Base-by-base conservation (phyloP, 1,284 basidiomycete species). In the Grifola frondosa region DNA sequence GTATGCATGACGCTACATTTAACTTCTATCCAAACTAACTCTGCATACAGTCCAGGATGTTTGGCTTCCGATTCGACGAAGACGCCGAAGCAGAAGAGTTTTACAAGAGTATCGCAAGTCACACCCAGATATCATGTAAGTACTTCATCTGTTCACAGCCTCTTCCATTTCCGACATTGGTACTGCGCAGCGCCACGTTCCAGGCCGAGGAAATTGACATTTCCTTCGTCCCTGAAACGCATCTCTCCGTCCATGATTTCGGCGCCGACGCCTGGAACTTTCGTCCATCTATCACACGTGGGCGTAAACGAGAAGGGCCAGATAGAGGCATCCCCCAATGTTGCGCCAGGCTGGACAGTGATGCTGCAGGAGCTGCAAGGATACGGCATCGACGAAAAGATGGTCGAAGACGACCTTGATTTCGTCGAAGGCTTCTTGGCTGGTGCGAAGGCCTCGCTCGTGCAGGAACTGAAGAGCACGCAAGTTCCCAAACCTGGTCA, bases 271-370 rank as follows among this genome's bases (percentile, higher is more conserved):
- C 75, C 78, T 3, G 75, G 80, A 38, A 81, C 85, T n/a, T 96
- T 95, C 71, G 78, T 84, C 55, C 93, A 95, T 59, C 78, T 94
- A 34, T 82, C 86, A 6, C 93, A 96, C 64, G 86, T 96, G 67
- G 91, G 92, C 9, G 79, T 89, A 56, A 80, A 84, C 54, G 68
- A 74, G 22, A 75, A 83, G 37, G 81, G 81, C 3, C 62, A 63
- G 38, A 80, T 90, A 38, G 90, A 91, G 67, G 78, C 81, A 10
- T 82, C 81, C 15, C 76, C 78, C 47, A 84, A 84, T 53, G 78
- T 93, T 23, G 88, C 92, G 57, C 81, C 82, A 5, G 78, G 78
- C 30, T 95, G 90, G 90, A 80, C 77, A 48, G 68, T 74, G 35
- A 66, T 89, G 44, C 68, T 88, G 19, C 70, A 79, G 41, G 80